Conservation (phyloP, 2,329 filamentous ascomycete genomes). For the Didymella segeticola region DNA sequence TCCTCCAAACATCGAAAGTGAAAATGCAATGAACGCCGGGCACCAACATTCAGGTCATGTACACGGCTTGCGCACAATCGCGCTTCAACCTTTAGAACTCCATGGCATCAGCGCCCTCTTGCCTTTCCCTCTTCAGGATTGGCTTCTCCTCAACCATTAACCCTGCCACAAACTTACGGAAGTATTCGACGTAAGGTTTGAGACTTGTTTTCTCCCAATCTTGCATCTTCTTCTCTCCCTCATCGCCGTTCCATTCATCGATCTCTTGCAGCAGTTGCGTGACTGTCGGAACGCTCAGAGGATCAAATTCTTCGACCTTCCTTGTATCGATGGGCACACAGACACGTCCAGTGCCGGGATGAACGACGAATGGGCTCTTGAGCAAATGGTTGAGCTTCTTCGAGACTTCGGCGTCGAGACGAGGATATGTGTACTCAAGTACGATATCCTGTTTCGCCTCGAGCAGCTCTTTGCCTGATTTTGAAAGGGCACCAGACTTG, state of each 20-base stretch:
- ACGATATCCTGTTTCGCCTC: slow-evolving; percentile 96
- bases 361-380: slow-evolving; percentile 95
- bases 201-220: slow-evolving; percentile 98
- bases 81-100: slow-evolving; percentile 62
- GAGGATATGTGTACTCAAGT: slow-evolving; percentile 96
- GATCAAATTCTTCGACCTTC: slow-evolving; percentile 82
- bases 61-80: neutral
- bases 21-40: neutral
- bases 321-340: slow-evolving; percentile 91
- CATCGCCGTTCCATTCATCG: slow-evolving; percentile 72
- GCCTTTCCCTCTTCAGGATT: slow-evolving; percentile 61
- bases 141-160: slow-evolving; percentile 76
- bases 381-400: slow-evolving; percentile 98
- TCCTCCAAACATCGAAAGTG: neutral
- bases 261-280: slow-evolving; percentile 83
- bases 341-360: slow-evolving; percentile 90
- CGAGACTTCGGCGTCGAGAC: slow-evolving; percentile 94
- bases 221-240: slow-evolving; percentile 63
- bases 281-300: slow-evolving; percentile 86
- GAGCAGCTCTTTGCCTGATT: slow-evolving; percentile 76
- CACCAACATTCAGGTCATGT: neutral
- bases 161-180: slow-evolving; percentile 78
- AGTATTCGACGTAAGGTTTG: slow-evolving; percentile 90
- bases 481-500: slow-evolving; percentile 73
- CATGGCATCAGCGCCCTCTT: slow-evolving; percentile 64